Conservation (phyloP, 2,329 filamentous ascomycete species). For the Sporothrix pseudoabietina region DNA sequence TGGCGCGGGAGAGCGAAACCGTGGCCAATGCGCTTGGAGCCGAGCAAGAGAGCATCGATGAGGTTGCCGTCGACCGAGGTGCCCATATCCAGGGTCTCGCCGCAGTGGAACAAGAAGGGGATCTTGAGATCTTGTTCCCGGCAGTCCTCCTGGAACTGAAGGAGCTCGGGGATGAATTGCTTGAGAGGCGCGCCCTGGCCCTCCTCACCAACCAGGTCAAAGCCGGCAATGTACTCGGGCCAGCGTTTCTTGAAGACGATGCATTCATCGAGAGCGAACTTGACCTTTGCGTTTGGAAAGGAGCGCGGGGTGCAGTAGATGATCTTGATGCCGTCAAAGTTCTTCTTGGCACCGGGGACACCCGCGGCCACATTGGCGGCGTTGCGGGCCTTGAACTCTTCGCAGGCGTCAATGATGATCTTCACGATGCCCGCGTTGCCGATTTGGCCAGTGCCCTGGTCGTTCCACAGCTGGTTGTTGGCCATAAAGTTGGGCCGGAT, state of each 20-base stretch:
- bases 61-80: conserved; percentile 68
- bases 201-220: conserved; percentile 72
- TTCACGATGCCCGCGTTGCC: conserved; percentile 62
- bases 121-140: conserved; percentile 54
- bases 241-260: conserved; percentile 60
- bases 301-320: conserved; percentile 71
- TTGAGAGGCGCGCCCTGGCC: conserved; percentile 60
- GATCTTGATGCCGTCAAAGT: conserved; percentile 67
- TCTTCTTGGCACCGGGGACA: conserved; percentile 36
- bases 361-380: conserved; percentile 32
- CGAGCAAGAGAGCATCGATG: conserved; percentile 66
- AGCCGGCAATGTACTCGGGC: conserved; percentile 65
- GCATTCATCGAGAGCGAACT: conserved; percentile 61
- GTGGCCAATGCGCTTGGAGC: conserved; percentile 71
- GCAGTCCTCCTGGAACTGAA: conserved; percentile 60
- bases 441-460: conserved; percentile 57
- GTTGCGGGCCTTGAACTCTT: conserved; percentile 46
- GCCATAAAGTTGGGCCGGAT: conserved; percentile 70
- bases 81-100: conserved; percentile 70
- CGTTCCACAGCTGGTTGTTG: conserved; percentile 60
- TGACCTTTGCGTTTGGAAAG: conserved; percentile 53
- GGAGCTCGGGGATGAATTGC: conserved; percentile 57
- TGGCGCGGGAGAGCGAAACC: conserved; percentile 71
- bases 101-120: conserved; percentile 75
- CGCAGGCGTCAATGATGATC: conserved; percentile 60